Percentiles rank a stretch among this genome's conserved stretches.
These are phyloP conservation scores for Cyathus striatus DNA, from an alignment of 768 basidiomycete genomes.

Conservation along the genomic window DNA sequence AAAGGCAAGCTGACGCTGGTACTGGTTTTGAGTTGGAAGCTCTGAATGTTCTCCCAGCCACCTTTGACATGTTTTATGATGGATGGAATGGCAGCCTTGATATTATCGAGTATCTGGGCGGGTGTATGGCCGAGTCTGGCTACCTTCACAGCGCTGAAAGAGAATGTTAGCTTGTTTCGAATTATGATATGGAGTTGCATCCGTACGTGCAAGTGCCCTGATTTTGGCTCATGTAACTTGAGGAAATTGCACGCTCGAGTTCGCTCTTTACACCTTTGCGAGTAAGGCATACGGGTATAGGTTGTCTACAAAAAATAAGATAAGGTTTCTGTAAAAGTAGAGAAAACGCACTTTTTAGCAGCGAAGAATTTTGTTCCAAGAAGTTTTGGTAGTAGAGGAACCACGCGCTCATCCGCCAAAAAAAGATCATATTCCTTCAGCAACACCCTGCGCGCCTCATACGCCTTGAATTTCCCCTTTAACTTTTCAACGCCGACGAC, in stretches of 20 bases:
- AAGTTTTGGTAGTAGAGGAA: slow-evolving; percentile 81
- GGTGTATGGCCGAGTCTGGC: slow-evolving; percentile 68
- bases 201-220: slow-evolving; percentile 90
- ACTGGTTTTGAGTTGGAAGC: slow-evolving; percentile 85
- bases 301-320: slow-evolving; percentile 58
- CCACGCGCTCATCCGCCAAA: slow-evolving; percentile 86
- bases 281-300: slow-evolving; percentile 87
- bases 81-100: slow-evolving; percentile 72
- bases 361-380: slow-evolving; percentile 90
- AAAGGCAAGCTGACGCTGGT: slow-evolving; percentile 83
- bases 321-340: not conserved
- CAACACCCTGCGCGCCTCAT: slow-evolving; percentile 76
- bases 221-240: slow-evolving; percentile 95
- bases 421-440: slow-evolving; percentile 90
- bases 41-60: slow-evolving; percentile 90
- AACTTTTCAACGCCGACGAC: slow-evolving; percentile 91
- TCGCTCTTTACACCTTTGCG: slow-evolving; percentile 90
- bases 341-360: slow-evolving; percentile 69
- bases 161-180: not conserved
- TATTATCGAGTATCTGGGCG: slow-evolving; percentile 72
- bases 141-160: slow-evolving; percentile 74
- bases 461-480: slow-evolving; percentile 88
- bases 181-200: not conserved
- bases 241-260: slow-evolving; percentile 87
- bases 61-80: slow-evolving; percentile 67